Evolutionary conservation across 129 eudicot species (phyloP), one percentile per base, ranked within the genome.

Genomic region (Chrysanthemum makinoi): DNA sequence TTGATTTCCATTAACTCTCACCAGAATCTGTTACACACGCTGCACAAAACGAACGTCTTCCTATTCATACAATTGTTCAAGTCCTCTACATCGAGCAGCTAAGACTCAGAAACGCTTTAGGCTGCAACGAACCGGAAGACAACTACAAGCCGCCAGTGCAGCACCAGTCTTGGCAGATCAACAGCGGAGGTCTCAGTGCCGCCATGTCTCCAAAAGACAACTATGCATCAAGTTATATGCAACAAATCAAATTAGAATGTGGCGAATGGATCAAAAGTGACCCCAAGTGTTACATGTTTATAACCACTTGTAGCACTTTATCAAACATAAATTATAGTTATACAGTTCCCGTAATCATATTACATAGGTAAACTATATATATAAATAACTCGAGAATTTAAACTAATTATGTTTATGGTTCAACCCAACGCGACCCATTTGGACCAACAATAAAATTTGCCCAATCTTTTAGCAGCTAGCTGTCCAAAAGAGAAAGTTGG

Each of bases 21-120:
- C 98, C 89, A 53, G 98, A 93, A 82, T 95, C 96, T 2, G 96
- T 92, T 6, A 89, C 95, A 22, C 96, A 89, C n/a, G 95, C 98
- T 3, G 96, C 99, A 53, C 93, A 90, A 66, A 94, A 94, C 60
- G 97, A 94, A 67, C 97, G 99, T 35, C 99, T 94, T 72, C 97
- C 97, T 1, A 81, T 94, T 63, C 97, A 90, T 71, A 86, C 97
- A 39, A 86, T 90, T 9, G 97, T 94, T 70, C 99, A 94, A 72
- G 96, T 90, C 24, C 94, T 94, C 17, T 94, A 94, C 71, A 87
- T 86, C 17, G 99, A 94, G 82, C 99, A 94, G 66, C 48, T 87
- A 58, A 75, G 93, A 61, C 96, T 94, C 12, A 80, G 91, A 46
- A 90, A 87, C 49, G 82, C 97, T 58, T 78, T 94, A 68, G 73